Evolutionary conservation across 345 rosid genomes (phyloP).

Genomic region (Viola odorata): DNA sequence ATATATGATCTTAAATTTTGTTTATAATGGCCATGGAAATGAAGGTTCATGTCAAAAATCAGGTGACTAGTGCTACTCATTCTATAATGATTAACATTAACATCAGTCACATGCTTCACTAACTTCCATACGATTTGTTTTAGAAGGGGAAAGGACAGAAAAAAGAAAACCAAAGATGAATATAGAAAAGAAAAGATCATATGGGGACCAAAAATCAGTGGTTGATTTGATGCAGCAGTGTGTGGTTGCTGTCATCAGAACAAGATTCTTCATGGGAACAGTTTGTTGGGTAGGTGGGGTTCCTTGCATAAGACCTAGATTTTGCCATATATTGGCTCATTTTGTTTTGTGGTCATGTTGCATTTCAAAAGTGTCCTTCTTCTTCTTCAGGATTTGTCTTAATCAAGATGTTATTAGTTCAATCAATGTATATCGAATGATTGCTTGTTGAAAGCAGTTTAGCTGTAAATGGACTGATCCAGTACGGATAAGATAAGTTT

Average conservation of each 20-base stretch:
- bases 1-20: too few species aligned
- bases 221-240: not conserved
- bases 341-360: conserved; percentile 2
- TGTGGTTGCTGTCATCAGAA: not conserved
- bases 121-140: too few species aligned
- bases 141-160: not conserved
- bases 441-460: too few species aligned
- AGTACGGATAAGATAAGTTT: too few species aligned
- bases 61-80: too few species aligned
- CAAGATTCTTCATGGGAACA: conserved; percentile 8
- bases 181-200: not conserved
- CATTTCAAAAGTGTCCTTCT: not conserved
- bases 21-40: too few species aligned
- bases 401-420: too few species aligned
- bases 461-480: too few species aligned
- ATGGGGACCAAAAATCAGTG: not conserved
- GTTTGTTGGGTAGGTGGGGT: not conserved
- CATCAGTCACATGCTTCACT: not conserved
- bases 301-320: not conserved
- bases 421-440: too few species aligned
- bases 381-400: not conserved
- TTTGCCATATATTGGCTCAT: not conserved
- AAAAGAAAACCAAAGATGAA: not conserved
- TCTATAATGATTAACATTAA: too few species aligned
- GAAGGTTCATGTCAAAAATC: too few species aligned